phyloP scores from a whole-genome alignment of 306 rosid species.

The Purshia tridentata region DNA sequence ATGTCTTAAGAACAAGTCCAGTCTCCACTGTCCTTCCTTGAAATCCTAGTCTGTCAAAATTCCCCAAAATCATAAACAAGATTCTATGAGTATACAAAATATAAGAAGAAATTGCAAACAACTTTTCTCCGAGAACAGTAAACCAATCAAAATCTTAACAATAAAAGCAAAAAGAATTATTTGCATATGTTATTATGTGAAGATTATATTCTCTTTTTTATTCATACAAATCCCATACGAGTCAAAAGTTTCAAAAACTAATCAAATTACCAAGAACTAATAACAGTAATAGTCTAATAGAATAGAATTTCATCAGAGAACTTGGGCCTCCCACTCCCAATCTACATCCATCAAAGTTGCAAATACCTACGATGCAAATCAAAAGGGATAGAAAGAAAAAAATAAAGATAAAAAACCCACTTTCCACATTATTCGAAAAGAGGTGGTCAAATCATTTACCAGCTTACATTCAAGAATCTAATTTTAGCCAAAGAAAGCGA shows the following conservation, averaged over 20 bases:
- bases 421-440: constrained; percentile 16
- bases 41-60: constrained; percentile 31
- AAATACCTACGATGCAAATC: constrained; percentile 15
- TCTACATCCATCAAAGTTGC: constrained; percentile 13
- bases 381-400: constrained; percentile 1
- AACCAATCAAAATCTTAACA: constrained; percentile 9
- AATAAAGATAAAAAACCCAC: constrained; percentile 11
- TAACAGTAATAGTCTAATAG: neutral
- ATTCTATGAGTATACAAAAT: neutral
- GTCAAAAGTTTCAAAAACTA: constrained; percentile 24
- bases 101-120: too few species aligned
- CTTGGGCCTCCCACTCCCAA: neutral
- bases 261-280: constrained; percentile 5
- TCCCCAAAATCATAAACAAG: constrained; percentile 27
- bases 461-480: constrained; percentile 23
- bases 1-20: constrained; percentile 12
- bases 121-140: too few species aligned
- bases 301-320: constrained; percentile 19
- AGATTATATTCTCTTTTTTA: constrained; percentile 22
- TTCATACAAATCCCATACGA: constrained; percentile 14
- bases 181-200: neutral
- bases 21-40: constrained; percentile 19
- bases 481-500: constrained; percentile 6
- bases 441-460: too few species aligned
- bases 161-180: neutral